Evolutionary conservation across 805 yeast genomes (phyloP).

Genomic region (Saturnispora dispora): DNA sequence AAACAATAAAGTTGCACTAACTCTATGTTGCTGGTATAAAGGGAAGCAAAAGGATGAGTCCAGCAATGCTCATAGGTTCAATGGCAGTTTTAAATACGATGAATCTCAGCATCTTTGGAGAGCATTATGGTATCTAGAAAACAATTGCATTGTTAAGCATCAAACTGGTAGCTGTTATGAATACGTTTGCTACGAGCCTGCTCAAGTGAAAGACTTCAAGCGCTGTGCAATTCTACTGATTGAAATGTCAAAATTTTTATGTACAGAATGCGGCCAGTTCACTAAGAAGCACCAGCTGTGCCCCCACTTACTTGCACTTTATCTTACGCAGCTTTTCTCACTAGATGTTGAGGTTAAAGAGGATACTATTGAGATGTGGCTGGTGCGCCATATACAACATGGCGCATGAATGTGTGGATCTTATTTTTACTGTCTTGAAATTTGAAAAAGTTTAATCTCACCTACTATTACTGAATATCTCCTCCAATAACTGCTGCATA

Average conservation of each 20-base stretch:
- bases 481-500: neutral
- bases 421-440: neutral
- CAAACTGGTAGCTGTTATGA: neutral
- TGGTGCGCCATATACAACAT: neutral
- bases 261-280: neutral
- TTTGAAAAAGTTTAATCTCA: neutral
- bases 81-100: neutral
- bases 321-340: neutral
- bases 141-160: neutral
- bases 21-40: neutral
- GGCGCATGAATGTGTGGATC: neutral
- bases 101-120: neutral
- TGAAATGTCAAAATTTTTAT: neutral
- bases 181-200: neutral
- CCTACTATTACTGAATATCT: neutral
- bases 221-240: neutral
- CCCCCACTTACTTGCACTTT: neutral
- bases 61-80: neutral
- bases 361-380: neutral
- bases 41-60: neutral
- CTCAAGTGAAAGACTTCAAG: neutral
- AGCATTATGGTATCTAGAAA: constrained; percentile 1
- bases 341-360: neutral
- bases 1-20: neutral
- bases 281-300: neutral